These are phyloP conservation scores for Gryganskiella cystojenkinii DNA, from an alignment of 192 early-diverging fungal species.

Conservation along the genomic window DNA sequence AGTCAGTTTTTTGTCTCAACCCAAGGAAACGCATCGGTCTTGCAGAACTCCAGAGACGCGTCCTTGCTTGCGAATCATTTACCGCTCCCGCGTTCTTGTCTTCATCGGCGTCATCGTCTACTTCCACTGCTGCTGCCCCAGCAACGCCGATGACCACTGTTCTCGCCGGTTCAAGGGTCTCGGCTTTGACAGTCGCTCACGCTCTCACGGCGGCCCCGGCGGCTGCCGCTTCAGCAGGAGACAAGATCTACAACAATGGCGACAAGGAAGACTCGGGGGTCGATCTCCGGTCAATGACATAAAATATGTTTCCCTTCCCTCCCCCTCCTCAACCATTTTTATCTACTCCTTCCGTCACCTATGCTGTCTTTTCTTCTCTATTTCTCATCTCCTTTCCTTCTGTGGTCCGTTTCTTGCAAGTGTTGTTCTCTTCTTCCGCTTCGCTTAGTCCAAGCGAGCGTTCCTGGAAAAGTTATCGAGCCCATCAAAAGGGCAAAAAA, in stretches of 20 bases:
- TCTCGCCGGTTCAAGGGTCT: not conserved
- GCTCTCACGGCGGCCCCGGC: not conserved
- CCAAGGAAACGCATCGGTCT: slow-evolving; percentile 57
- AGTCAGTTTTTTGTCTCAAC: slow-evolving; percentile 57
- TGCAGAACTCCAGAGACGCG: slow-evolving; percentile 50
- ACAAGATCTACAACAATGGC: slow-evolving; percentile 11
- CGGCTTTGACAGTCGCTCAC: not conserved
- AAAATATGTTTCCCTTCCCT: too few species aligned
- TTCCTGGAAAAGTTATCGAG: too few species aligned
- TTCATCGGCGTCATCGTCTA: not conserved
- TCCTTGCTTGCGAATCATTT: slow-evolving; percentile 57
- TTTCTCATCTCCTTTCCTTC: too few species aligned
- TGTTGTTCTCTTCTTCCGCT: too few species aligned
- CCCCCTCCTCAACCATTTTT: too few species aligned
- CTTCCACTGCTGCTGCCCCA: not conserved
- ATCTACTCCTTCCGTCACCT: too few species aligned
- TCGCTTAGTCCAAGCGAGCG: too few species aligned
- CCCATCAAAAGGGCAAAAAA: too few species aligned
- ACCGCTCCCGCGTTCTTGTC: slow-evolving; percentile 47
- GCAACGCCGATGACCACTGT: not conserved
- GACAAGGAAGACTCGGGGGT: slow-evolving; percentile 49
- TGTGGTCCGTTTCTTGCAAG: too few species aligned
- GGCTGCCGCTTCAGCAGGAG: not conserved
- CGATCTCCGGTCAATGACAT: slow-evolving; percentile 27
- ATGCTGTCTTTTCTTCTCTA: too few species aligned